Evolutionary conservation across 2,329 filamentous ascomycete species (phyloP).

Genomic region (Fusarium sp.): DNA sequence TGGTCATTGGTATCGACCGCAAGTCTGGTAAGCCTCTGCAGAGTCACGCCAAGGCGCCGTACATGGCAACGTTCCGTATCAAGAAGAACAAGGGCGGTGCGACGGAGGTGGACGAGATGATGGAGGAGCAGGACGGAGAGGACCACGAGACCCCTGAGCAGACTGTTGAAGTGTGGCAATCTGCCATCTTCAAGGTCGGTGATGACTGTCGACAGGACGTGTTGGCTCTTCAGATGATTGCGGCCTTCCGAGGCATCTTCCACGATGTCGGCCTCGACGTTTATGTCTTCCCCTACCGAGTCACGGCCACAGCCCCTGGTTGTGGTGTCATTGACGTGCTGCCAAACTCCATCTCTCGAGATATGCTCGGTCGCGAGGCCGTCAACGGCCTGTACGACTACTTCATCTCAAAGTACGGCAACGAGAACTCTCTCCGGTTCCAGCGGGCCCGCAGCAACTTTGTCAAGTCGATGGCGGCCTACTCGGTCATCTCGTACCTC

Average conservation of each 20-base stretch:
- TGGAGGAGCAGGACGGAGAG: constrained; percentile 57
- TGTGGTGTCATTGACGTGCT: constrained; percentile 98
- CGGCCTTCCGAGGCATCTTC: constrained; percentile 96
- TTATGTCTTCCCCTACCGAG: constrained; percentile 95
- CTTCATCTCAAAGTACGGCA: constrained; percentile 96
- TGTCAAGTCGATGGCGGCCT: constrained; percentile 98
- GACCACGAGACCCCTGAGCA: constrained; percentile 50
- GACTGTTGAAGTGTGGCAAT: constrained; percentile 96
- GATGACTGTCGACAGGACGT: constrained; percentile 98
- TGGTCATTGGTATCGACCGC: constrained; percentile 96
- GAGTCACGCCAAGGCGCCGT: constrained; percentile 97
- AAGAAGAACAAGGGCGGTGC: constrained; percentile 72
- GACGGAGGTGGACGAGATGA: constrained; percentile 61
- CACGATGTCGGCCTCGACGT: constrained; percentile 93
- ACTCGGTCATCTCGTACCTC: constrained; percentile 95
- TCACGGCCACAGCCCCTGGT: constrained; percentile 94
- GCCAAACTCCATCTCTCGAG: constrained; percentile 95
- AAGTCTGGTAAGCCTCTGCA: constrained; percentile 98
- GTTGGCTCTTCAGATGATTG: constrained; percentile 95
- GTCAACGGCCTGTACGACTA: constrained; percentile 99
- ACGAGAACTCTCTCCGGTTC: constrained; percentile 92
- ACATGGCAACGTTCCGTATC: constrained; percentile 98
- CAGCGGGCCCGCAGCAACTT: constrained; percentile 97
- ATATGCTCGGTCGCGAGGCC: constrained; percentile 97
- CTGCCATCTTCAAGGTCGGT: constrained; percentile 99